Evolutionary conservation across 371 early-diverging fungal species (phyloP), one percentile per base, ranked within the genome.

Genomic region (Apophysomyces ossiformis): DNA sequence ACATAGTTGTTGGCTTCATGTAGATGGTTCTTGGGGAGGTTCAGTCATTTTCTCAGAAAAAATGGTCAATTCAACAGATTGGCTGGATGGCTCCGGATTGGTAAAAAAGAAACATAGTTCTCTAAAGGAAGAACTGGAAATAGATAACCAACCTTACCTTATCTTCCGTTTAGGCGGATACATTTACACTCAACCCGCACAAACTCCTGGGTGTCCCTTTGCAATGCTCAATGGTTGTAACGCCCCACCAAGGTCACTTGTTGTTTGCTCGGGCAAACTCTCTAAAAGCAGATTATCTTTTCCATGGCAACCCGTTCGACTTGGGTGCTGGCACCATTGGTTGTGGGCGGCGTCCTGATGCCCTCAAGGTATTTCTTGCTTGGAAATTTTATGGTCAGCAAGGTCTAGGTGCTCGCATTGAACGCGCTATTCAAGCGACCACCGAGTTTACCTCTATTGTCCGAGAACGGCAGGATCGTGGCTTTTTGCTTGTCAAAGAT

Each of bases 1-100:
- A 43, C 87, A 85, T 69, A 80, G 82, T 36, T 84, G 92, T 65
- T 95, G 96, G 95, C 72, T 93, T 37, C 95, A 95, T 63, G 84
- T 93, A 5, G 96, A 95, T 69, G 96, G 88, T 5, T 90, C 91
- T 35, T 94, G 92, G 91, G 95, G 95, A 64, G 94, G 94, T 7
- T 85, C 88, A n/a, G 83, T 86, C 0, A 69, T 89, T 9, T 91
- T 94, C 71, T 87, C 87, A 21, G 65, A 76, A 8, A 67, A 58
- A 7, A 71, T 76, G 0, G 72, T 77, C 5, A 71, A 78, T 11
- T 70, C 81, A 36, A 65, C 60, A 54, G 69, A 81, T 64, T 77
- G 89, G 69, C 66, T 88, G 2, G 75, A 85, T 57, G 85, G 90
- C 54, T 74, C 86, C 7, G 73, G 79, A 56, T 54, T 85, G 73